Conservation (phyloP, 23 red algal species). For the Chondrus crispus region DNA sequence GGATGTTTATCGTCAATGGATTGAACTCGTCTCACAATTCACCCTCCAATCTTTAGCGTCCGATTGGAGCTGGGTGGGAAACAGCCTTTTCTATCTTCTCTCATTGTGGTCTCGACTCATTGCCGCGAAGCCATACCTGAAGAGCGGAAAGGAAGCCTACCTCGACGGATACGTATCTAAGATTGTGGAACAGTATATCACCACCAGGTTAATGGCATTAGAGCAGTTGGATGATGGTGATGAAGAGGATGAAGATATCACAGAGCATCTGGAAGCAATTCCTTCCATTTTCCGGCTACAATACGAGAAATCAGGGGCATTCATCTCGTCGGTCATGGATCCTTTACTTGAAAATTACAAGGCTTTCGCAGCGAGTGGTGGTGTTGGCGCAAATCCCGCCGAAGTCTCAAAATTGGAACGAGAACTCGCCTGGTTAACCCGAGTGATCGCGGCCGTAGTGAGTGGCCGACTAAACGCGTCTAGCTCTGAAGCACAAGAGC, state of each 20-base stretch:
- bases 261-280: constrained; percentile 79
- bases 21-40: constrained; percentile 69
- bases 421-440: constrained; percentile 74
- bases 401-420: constrained; percentile 66
- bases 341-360: constrained; percentile 82
- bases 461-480: constrained; percentile 54
- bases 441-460: constrained; percentile 58
- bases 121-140: constrained; percentile 66
- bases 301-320: constrained; percentile 74
- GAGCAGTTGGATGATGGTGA: constrained; percentile 39
- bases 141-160: constrained; percentile 47
- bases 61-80: constrained; percentile 79
- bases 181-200: constrained; percentile 77
- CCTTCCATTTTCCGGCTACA: constrained; percentile 76
- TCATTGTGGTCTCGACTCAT: constrained; percentile 72
- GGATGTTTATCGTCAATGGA: constrained; percentile 73
- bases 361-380: constrained; percentile 60
- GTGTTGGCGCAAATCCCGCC: constrained; percentile 44
- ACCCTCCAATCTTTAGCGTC: constrained; percentile 71
- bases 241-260: constrained; percentile 62
- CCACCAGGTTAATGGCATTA: constrained; percentile 51
- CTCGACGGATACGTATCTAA: constrained; percentile 67
- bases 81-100: constrained; percentile 75
- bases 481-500: constrained; percentile 70
- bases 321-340: constrained; percentile 65